Evolutionary conservation across 2,329 filamentous ascomycete genomes (phyloP).

Genomic region (Ceratocystis lukuohia): DNA sequence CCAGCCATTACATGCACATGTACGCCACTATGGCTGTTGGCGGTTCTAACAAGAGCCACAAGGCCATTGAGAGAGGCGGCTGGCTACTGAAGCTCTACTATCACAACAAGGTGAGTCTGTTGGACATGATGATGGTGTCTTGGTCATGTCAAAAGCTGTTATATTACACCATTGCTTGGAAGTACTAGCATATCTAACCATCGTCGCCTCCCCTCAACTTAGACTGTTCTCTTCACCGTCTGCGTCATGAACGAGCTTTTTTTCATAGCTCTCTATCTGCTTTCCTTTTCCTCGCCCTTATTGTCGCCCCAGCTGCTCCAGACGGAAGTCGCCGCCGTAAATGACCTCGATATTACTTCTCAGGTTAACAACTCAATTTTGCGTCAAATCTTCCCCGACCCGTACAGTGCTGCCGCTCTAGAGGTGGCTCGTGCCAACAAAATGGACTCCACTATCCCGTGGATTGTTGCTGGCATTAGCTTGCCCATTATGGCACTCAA

Average conservation of each 20-base stretch:
- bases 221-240: constrained; percentile 84
- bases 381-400: constrained; percentile 67
- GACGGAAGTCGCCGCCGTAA: constrained; percentile 25
- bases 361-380: constrained; percentile 58
- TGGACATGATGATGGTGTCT: neutral
- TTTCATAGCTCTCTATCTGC: constrained; percentile 95
- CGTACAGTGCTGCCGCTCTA: constrained; percentile 82
- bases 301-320: constrained; percentile 72
- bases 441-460: constrained; percentile 54
- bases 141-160: neutral
- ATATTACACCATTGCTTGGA: neutral
- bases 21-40: constrained; percentile 86
- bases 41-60: constrained; percentile 69
- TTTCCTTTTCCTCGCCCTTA: constrained; percentile 86
- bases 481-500: constrained; percentile 82
- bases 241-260: constrained; percentile 89
- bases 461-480: constrained; percentile 66
- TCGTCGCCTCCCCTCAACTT: neutral
- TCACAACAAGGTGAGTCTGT: constrained; percentile 70
- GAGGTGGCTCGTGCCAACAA: constrained; percentile 92
- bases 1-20: constrained; percentile 99
- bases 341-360: constrained; percentile 47
- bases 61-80: constrained; percentile 81
- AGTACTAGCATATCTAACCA: neutral
- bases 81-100: constrained; percentile 92